These are phyloP conservation scores for Vigna reflexopilosa DNA, from an alignment of 306 rosid genomes.

Conservation along the genomic window DNA sequence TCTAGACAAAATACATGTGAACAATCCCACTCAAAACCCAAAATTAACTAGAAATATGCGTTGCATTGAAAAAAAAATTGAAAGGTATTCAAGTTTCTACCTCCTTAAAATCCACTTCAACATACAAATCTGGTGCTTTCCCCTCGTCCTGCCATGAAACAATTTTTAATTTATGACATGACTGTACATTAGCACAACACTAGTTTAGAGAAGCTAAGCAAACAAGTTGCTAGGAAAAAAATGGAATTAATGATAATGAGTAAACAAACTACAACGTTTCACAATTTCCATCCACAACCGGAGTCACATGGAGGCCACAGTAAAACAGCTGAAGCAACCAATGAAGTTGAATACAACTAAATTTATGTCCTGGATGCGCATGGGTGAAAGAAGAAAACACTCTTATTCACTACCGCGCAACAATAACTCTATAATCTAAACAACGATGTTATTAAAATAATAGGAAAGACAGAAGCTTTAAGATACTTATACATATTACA, in stretches of 20 bases:
- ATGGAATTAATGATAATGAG: constrained; percentile 9
- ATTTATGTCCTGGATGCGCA: constrained; percentile 5
- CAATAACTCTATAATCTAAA: background rate
- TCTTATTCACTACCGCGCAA: background rate
- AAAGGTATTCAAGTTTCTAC: constrained; percentile 50
- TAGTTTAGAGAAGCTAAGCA: constrained; percentile 18
- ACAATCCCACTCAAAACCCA: constrained; percentile 32
- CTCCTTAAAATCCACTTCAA: constrained; percentile 97
- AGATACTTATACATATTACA: background rate
- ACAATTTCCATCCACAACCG: background rate
- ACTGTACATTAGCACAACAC: constrained; percentile 25
- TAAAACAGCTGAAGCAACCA: background rate
- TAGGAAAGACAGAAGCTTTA: constrained; percentile 11
- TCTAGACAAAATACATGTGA: constrained; percentile 25
- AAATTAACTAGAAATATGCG: constrained; percentile 20
- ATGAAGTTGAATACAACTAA: constrained; percentile 9
- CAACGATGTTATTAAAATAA: background rate
- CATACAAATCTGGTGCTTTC: constrained; percentile 79
- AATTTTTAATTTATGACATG: constrained; percentile 38
- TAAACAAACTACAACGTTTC: background rate
- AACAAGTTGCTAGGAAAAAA: constrained; percentile 19
- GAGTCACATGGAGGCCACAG: background rate
- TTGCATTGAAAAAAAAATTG: constrained; percentile 37
- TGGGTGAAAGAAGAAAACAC: constrained; percentile 27
- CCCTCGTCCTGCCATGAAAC: constrained; percentile 79